phyloP scores from a whole-genome alignment of 768 basidiomycete species.

The Leccinellum luteum region DNA sequence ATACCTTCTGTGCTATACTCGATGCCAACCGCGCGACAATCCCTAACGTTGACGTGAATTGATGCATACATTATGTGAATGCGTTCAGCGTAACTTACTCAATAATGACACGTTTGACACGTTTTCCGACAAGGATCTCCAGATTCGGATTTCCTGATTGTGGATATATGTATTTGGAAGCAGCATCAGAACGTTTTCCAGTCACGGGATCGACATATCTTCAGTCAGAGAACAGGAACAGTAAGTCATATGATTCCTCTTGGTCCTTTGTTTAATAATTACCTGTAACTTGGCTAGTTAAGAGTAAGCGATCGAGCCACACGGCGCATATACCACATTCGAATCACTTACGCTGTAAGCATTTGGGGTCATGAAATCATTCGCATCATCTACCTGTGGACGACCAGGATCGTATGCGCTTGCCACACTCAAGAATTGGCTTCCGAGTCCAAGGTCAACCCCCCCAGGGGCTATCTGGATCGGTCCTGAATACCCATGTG shows the following conservation, averaged over 20 bases:
- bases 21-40: conserved; percentile 35
- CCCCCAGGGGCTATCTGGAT: conserved; percentile 21
- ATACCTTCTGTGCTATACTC: conserved; percentile 26
- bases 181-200: conserved; percentile 26
- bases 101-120: neutral
- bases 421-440: conserved; percentile 48
- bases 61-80: neutral
- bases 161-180: conserved; percentile 36
- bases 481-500: conserved; percentile 38
- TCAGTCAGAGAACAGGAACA: too few relatives aligned
- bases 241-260: neutral
- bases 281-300: conserved; percentile 19
- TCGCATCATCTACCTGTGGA: too few relatives aligned
- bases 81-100: neutral
- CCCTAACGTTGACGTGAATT: conserved; percentile 16
- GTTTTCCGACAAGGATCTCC: conserved; percentile 26
- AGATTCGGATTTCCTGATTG: conserved; percentile 29
- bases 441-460: conserved; percentile 16
- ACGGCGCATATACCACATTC: neutral
- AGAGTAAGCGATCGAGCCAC: neutral
- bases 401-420: conserved; percentile 43
- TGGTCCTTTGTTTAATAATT: neutral
- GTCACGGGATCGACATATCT: conserved; percentile 53
- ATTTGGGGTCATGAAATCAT: conserved; percentile 33
- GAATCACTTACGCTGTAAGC: conserved; percentile 24